Evolutionary conservation across 768 basidiomycete species (phyloP).

Genomic region (Mycena galericulata): DNA sequence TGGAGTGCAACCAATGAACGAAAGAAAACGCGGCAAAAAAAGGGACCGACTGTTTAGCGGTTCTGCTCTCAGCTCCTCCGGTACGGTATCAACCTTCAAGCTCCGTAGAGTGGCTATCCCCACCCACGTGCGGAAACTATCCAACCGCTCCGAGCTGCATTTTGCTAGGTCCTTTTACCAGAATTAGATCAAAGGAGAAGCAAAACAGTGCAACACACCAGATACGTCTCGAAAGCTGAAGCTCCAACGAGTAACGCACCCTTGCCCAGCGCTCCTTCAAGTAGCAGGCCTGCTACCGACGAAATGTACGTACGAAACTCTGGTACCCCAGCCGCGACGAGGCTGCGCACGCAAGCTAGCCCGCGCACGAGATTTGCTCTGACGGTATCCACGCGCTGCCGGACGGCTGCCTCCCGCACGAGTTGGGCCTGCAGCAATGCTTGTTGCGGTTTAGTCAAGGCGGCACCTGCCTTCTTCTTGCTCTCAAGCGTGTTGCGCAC

Average conservation of each 20-base stretch:
- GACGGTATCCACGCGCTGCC: conserved; percentile 66
- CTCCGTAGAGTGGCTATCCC: conserved; percentile 88
- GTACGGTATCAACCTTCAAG: conserved; percentile 72
- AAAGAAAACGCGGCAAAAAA: conserved; percentile 2
- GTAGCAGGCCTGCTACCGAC: conserved; percentile 66
- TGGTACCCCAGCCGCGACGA: conserved; percentile 63
- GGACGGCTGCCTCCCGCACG: conserved; percentile 78
- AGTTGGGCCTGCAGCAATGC: conserved; percentile 88
- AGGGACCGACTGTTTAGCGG: conserved; percentile 62
- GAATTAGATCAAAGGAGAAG: conserved; percentile 2
- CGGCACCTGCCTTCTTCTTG: conserved; percentile 69
- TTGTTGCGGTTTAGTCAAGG: conserved; percentile 87
- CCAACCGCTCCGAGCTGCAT: conserved; percentile 81
- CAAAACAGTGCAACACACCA: conserved; percentile 58
- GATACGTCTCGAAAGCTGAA: conserved; percentile 78
- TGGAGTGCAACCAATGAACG: conserved; percentile 41
- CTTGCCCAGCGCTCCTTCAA: conserved; percentile 72
- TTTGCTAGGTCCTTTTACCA: conserved; percentile 69
- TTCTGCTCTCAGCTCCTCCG: conserved; percentile 80
- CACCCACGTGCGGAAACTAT: conserved; percentile 74
- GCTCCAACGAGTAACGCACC: conserved; percentile 73
- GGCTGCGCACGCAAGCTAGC: conserved; percentile 72
- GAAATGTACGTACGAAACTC: conserved; percentile 70
- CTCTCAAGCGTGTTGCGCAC: conserved; percentile 85
- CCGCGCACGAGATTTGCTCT: conserved; percentile 73